A percentile compares a stretch with the other conserved stretches of the same genome.
Evolutionary conservation across 2,329 filamentous ascomycete genomes (phyloP).

Genomic region (Nothophoma quercina): DNA sequence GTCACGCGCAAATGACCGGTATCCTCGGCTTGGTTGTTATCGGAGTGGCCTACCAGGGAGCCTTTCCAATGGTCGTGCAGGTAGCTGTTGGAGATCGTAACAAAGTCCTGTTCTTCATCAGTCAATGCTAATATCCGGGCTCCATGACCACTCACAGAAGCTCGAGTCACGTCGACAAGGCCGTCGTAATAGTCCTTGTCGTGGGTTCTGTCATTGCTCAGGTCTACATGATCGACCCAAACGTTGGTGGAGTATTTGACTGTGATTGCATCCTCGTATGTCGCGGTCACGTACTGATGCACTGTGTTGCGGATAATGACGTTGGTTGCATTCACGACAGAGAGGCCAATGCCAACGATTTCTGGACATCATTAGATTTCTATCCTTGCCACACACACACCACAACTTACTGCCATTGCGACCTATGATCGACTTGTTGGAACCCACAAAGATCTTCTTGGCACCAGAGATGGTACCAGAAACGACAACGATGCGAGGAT

Average conservation of each 20-base stretch:
- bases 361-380: conserved; percentile 17
- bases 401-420: conserved; percentile 16
- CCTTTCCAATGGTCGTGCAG: conserved; percentile 66
- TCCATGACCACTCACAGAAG: conserved; percentile 22
- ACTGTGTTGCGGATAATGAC: conserved; percentile 64
- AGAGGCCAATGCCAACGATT: conserved; percentile 54
- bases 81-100: conserved; percentile 61
- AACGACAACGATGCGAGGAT: conserved; percentile 54
- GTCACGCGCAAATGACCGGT: conserved; percentile 66
- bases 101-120: conserved; percentile 54
- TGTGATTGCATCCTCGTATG: conserved; percentile 57
- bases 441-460: conserved; percentile 51
- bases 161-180: conserved; percentile 68
- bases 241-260: conserved; percentile 58
- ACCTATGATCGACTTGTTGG: conserved; percentile 58
- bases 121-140: background rate
- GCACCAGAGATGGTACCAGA: conserved; percentile 52
- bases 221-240: conserved; percentile 71
- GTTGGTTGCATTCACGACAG: conserved; percentile 56
- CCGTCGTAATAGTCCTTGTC: conserved; percentile 74
- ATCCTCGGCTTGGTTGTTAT: conserved; percentile 64
- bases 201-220: conserved; percentile 64
- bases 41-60: conserved; percentile 64
- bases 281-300: conserved; percentile 53
- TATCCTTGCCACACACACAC: background rate